phyloP scores from a whole-genome alignment of 1,139 yeast species.

The Candida anutae region DNA sequence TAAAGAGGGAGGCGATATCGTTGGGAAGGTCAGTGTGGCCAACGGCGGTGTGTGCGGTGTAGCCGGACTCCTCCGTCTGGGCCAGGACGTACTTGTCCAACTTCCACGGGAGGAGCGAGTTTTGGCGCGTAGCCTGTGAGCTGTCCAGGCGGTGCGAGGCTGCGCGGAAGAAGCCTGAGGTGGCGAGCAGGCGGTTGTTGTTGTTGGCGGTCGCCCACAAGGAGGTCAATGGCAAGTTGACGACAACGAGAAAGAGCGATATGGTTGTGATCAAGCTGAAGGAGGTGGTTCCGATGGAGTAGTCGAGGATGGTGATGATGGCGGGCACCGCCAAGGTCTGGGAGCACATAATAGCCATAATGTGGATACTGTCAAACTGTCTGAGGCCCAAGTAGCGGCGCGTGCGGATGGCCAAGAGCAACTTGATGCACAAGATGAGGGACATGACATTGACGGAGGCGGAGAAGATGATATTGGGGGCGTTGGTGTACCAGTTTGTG shows the following conservation, averaged over 20 bases:
- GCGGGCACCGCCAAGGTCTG: constrained; percentile 82
- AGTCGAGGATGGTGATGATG: constrained; percentile 50
- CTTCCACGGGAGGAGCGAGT: constrained; percentile 1
- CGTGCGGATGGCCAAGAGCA: constrained; percentile 58
- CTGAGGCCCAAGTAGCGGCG: constrained; percentile 70
- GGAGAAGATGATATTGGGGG: constrained; percentile 58
- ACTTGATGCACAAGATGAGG: constrained; percentile 50
- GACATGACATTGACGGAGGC: constrained; percentile 60
- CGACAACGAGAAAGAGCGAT: constrained; percentile 31
- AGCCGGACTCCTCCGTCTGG: not conserved
- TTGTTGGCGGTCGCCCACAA: constrained; percentile 78
- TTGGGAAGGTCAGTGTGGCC: too few relatives aligned
- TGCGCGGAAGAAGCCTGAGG: not conserved
- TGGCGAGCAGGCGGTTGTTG: too few relatives aligned
- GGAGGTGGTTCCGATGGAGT: constrained; percentile 12
- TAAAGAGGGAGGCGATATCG: too few relatives aligned
- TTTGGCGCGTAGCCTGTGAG: not conserved
- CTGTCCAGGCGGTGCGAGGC: not conserved
- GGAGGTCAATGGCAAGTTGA: constrained; percentile 75
- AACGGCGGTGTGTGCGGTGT: too few relatives aligned
- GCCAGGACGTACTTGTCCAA: not conserved
- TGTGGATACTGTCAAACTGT: constrained; percentile 77
- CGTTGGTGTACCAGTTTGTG: constrained; percentile 28
- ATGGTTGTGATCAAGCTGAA: constrained; percentile 13
- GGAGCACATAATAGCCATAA: constrained; percentile 69